A percentile compares a stretch with the other conserved stretches of the same genome.
phyloP scores from a whole-genome alignment of 1,284 basidiomycete genomes.

The Xerocomus minutiporus region DNA sequence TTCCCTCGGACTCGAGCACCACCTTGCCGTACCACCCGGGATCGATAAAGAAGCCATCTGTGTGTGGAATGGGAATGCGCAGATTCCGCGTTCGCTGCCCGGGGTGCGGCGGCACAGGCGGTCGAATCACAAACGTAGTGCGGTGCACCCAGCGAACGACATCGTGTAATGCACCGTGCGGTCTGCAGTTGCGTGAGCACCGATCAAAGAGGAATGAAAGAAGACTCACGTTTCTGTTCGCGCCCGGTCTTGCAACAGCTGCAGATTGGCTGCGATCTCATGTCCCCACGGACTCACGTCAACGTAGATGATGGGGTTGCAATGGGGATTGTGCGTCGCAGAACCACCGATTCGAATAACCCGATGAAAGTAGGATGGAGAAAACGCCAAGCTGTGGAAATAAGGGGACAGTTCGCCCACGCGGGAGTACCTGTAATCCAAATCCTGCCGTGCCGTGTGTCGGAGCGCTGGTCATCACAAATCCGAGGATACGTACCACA shows the following conservation, averaged over 20 bases:
- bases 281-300: slow-evolving; percentile 72
- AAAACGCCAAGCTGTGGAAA: slow-evolving; percentile 68
- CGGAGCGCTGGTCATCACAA: slow-evolving; percentile 1
- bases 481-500: slow-evolving; percentile 43
- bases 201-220: not conserved
- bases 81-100: slow-evolving; percentile 20
- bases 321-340: slow-evolving; percentile 37
- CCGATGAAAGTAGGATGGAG: slow-evolving; percentile 80
- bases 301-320: slow-evolving; percentile 69
- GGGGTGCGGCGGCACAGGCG: slow-evolving; percentile 26
- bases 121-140: slow-evolving; percentile 63
- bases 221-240: slow-evolving; percentile 69
- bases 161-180: slow-evolving; percentile 70
- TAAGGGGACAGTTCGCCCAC: slow-evolving; percentile 74
- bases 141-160: slow-evolving; percentile 80
- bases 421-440: slow-evolving; percentile 73
- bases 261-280: slow-evolving; percentile 66
- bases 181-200: slow-evolving; percentile 38
- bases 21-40: slow-evolving; percentile 75
- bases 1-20: slow-evolving; percentile 77
- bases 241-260: slow-evolving; percentile 72
- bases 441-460: slow-evolving; percentile 47
- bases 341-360: slow-evolving; percentile 60
- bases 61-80: slow-evolving; percentile 46
- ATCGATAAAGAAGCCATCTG: slow-evolving; percentile 57